Conservation (phyloP, 805 yeast species). For the Candida awuae region DNA sequence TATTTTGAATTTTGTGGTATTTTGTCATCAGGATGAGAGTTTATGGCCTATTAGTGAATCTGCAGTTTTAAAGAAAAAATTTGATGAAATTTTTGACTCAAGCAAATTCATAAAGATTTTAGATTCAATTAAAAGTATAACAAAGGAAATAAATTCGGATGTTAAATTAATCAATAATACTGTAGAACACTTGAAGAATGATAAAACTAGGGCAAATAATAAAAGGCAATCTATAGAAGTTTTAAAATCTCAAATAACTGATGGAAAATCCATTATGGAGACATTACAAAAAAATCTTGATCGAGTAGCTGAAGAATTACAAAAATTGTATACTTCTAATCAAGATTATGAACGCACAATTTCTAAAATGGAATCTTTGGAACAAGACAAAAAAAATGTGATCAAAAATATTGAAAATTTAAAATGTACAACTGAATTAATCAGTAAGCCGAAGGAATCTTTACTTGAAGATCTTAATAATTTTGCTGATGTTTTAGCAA, state of each 20-base stretch:
- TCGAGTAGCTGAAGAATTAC: conserved; percentile 48
- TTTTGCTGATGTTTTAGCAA: conserved; percentile 28
- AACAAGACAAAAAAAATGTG: conserved; percentile 38
- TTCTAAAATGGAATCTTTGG: conserved; percentile 51
- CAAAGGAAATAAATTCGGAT: conserved; percentile 71
- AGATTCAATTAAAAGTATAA: conserved; percentile 64
- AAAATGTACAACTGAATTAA: conserved; percentile 35
- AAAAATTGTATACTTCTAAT: conserved; percentile 60
- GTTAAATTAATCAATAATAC: conserved; percentile 70
- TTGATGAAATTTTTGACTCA: conserved; percentile 96
- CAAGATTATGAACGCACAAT: conserved; percentile 74
- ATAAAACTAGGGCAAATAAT: conserved; percentile 61
- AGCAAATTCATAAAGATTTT: conserved; percentile 85
- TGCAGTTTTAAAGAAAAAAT: conserved; percentile 75
- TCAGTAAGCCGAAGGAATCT: conserved; percentile 38
- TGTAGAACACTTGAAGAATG: conserved; percentile 67
- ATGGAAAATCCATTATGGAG: conserved; percentile 41
- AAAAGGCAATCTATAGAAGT: conserved; percentile 41
- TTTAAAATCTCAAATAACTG: conserved; percentile 37
- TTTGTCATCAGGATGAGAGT: conserved; percentile 96
- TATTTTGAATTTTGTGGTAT: conserved; percentile 82
- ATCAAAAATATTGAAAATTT: conserved; percentile 47
- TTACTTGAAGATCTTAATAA: conserved; percentile 34
- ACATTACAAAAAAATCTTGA: conserved; percentile 43
- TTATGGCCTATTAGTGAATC: conserved; percentile 97